Conservation (phyloP, 2,329 filamentous ascomycete species). For the Emergomyces orientalis region DNA sequence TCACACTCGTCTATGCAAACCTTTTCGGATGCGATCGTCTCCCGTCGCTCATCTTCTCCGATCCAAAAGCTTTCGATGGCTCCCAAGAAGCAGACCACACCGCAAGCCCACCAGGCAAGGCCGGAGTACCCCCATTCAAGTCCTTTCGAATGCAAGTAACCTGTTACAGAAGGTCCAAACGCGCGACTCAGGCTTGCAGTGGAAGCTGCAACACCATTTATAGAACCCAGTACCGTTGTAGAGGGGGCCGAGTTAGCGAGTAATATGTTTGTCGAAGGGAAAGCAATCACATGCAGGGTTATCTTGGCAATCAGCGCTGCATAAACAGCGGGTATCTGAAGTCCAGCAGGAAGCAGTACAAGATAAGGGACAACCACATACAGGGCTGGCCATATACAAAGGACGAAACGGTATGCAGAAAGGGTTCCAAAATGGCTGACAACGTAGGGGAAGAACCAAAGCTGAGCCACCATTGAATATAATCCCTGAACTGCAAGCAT, state of each 20-base stretch:
- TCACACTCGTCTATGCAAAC: conserved; percentile 16
- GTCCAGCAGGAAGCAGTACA: conserved; percentile 63
- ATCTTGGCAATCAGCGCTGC: conserved; percentile 80
- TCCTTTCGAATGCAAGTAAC: conserved; percentile 72
- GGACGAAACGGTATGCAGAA: conserved; percentile 69
- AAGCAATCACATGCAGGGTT: conserved; percentile 81
- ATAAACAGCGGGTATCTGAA: conserved; percentile 68
- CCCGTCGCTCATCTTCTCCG: conserved; percentile 47
- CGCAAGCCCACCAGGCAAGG: conserved; percentile 87
- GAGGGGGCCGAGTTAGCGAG: conserved; percentile 81
- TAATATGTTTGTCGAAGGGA: conserved; percentile 82
- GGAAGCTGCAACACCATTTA: conserved; percentile 87
- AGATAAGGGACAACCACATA: conserved; percentile 86
- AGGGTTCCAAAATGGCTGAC: conserved; percentile 68
- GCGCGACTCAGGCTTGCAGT: conserved; percentile 82
- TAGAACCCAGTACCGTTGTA: conserved; percentile 72
- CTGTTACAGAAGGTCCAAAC: conserved; percentile 80
- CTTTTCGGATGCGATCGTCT: conserved; percentile 10
- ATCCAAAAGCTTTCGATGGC: conserved; percentile 68
- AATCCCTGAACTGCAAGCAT: conserved; percentile 82
- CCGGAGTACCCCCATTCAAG: conserved; percentile 73
- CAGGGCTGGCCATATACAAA: conserved; percentile 74
- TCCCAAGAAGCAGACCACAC: conserved; percentile 63
- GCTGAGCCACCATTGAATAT: conserved; percentile 79
- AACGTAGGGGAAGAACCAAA: conserved; percentile 72